phyloP scores from a whole-genome alignment of 2,329 filamentous ascomycete genomes.

The Pyrenophora teres region DNA sequence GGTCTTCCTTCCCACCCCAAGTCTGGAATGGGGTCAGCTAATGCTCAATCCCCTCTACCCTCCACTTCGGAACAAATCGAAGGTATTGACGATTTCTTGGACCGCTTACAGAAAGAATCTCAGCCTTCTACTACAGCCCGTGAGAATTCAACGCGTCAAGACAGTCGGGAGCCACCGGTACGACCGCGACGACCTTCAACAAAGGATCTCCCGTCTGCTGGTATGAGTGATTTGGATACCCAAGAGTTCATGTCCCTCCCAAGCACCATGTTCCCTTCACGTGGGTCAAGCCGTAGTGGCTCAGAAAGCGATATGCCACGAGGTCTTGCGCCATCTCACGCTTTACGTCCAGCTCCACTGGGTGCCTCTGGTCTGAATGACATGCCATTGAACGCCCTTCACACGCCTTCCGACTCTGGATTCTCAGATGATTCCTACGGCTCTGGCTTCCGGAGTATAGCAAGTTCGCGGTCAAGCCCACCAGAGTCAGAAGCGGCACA shows the following conservation, averaged over 20 bases:
- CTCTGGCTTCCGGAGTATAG: constrained; percentile 39
- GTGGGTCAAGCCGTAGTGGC: constrained; percentile 31
- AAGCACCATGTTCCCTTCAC: constrained; percentile 28
- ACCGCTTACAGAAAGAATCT: constrained; percentile 43
- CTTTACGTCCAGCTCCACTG: constrained; percentile 31
- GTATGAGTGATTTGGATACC: constrained; percentile 27
- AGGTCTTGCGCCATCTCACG: constrained; percentile 6
- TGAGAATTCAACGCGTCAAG: constrained; percentile 29
- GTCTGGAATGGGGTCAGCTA: constrained; percentile 17
- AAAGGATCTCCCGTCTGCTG: constrained; percentile 24
- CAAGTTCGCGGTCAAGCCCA: constrained; percentile 48
- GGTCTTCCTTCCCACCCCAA: constrained; percentile 33
- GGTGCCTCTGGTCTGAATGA: constrained; percentile 27
- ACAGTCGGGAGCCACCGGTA: constrained; percentile 28
- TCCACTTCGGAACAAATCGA: constrained; percentile 31
- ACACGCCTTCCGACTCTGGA: constrained; percentile 49
- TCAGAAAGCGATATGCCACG: constrained; percentile 15
- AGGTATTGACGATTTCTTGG: constrained; percentile 47
- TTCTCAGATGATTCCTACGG: constrained; percentile 47
- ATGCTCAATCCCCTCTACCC: constrained; percentile 29
- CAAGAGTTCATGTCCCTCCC: constrained; percentile 25
- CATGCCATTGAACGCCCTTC: constrained; percentile 34
- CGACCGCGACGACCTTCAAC: constrained; percentile 36
- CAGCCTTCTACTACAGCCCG: constrained; percentile 19
- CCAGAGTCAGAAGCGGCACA: constrained; percentile 44